A percentile compares a stretch with the other conserved stretches of the same genome.
Evolutionary conservation across 805 yeast species (phyloP).

Genomic region (Metschnikowia cubensis): DNA sequence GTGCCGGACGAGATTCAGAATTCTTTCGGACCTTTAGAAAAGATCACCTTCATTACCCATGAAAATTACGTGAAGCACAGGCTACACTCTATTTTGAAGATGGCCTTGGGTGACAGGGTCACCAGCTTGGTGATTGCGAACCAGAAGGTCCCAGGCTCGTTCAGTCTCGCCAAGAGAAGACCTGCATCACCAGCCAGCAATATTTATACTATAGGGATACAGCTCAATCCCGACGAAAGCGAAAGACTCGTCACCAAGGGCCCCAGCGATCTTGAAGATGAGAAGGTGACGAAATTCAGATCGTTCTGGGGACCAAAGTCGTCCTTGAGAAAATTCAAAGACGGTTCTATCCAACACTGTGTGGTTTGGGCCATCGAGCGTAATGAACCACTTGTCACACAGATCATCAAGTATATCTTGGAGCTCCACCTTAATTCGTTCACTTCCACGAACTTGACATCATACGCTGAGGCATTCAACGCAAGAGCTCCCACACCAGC

Average conservation of each 20-base stretch:
- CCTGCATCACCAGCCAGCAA: conserved; percentile 33
- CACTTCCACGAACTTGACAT: conserved; percentile 31
- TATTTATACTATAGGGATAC: conserved; percentile 53
- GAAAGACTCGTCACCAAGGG: conserved; percentile 87
- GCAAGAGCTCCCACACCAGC: conserved; percentile 56
- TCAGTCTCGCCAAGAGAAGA: conserved; percentile 52
- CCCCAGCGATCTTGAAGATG: conserved; percentile 56
- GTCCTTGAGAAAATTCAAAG: conserved; percentile 86
- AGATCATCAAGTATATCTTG: conserved; percentile 62
- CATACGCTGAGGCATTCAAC: conserved; percentile 45
- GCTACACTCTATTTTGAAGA: conserved; percentile 52
- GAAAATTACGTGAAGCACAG: conserved; percentile 64
- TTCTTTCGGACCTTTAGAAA: conserved; percentile 64
- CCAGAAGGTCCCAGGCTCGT: conserved; percentile 22
- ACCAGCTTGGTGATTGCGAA: conserved; percentile 33
- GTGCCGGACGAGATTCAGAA: conserved; percentile 37
- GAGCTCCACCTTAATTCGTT: conserved; percentile 56
- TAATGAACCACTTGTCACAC: conserved; percentile 57
- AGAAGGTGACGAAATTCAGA: conserved; percentile 58
- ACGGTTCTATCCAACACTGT: conserved; percentile 86
- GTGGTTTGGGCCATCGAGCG: conserved; percentile 72
- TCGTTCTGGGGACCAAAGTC: conserved; percentile 87
- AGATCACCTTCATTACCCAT: conserved; percentile 64
- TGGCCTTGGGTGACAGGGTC: conserved; percentile 53
- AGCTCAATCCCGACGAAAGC: conserved; percentile 64